phyloP scores from a whole-genome alignment of 2,329 filamentous ascomycete species.

The Plenodomus lindquistii region DNA sequence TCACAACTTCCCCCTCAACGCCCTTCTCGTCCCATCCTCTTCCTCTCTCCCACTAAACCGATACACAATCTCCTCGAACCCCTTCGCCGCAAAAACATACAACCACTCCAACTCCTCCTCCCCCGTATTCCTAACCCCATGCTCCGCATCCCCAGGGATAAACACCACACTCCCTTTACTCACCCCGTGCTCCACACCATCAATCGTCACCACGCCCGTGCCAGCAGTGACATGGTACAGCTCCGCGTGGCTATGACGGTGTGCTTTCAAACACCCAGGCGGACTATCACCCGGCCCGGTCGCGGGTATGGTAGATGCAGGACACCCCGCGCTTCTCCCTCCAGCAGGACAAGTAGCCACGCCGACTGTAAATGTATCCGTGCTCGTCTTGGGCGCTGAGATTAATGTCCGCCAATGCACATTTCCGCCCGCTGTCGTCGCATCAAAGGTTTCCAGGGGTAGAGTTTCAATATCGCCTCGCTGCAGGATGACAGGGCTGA shows the following conservation, averaged over 20 bases:
- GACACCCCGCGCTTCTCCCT: background rate
- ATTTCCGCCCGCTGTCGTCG: conserved; percentile 16
- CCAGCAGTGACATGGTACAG: conserved; percentile 50
- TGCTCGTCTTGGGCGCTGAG: conserved; percentile 39
- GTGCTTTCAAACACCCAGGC: conserved; percentile 42
- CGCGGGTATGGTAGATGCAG: too few relatives aligned
- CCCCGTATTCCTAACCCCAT: conserved; percentile 39
- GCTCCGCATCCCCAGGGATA: conserved; percentile 50
- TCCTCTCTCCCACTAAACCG: conserved; percentile 25
- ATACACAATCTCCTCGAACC: conserved; percentile 48
- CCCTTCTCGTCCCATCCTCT: too few relatives aligned
- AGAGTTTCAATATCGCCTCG: background rate
- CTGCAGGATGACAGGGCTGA: too few relatives aligned
- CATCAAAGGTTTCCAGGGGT: conserved; percentile 13
- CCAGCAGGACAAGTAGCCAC: conserved; percentile 38
- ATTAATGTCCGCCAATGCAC: conserved; percentile 49
- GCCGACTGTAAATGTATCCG: conserved; percentile 44
- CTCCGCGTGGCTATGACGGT: conserved; percentile 50
- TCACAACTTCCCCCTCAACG: too few relatives aligned
- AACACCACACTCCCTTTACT: conserved; percentile 44
- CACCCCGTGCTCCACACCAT: conserved; percentile 41
- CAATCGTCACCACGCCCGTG: conserved; percentile 43
- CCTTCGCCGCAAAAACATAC: conserved; percentile 47
- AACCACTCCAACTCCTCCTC: conserved; percentile 44
- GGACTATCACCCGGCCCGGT: too few relatives aligned